A percentile compares a stretch with the other conserved stretches of the same genome.
phyloP scores from a whole-genome alignment of 805 yeast genomes.

The Lachancea meyersii region DNA sequence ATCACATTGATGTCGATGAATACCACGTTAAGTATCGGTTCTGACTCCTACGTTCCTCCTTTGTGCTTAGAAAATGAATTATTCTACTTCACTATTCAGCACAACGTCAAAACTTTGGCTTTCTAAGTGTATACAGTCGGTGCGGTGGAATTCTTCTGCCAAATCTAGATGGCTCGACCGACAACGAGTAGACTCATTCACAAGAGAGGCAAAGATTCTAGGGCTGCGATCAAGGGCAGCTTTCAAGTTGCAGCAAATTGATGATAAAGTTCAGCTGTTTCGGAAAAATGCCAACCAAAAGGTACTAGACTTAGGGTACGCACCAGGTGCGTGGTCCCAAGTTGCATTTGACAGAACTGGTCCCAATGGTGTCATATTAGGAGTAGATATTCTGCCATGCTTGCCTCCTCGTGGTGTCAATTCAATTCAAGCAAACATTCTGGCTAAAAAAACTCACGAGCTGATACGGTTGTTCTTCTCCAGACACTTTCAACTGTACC shows the following conservation, averaged over 20 bases:
- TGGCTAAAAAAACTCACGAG: constrained; percentile 57
- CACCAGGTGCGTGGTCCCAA: constrained; percentile 95
- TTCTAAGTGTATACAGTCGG: neutral
- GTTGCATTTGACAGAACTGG: constrained; percentile 55
- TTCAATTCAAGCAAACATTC: constrained; percentile 82
- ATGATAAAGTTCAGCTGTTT: constrained; percentile 57
- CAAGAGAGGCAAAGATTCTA: constrained; percentile 57
- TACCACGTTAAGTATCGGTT: no score
- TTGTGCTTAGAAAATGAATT: neutral
- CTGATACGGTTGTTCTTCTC: constrained; percentile 47
- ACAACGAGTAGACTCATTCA: constrained; percentile 56
- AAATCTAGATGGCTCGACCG: constrained; percentile 72
- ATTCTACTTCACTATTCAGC: neutral
- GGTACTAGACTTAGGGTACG: constrained; percentile 84
- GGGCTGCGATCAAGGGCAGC: constrained; percentile 84
- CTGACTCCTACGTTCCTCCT: neutral
- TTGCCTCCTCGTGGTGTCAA: constrained; percentile 77
- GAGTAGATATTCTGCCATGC: constrained; percentile 75
- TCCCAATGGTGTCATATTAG: constrained; percentile 54
- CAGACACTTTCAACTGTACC: constrained; percentile 25
- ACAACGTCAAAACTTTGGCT: neutral
- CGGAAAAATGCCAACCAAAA: constrained; percentile 39
- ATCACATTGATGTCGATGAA: no score
- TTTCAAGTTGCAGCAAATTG: constrained; percentile 72
- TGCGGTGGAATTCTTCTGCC: constrained; percentile 38